Base-by-base conservation (phyloP, 257 asterid genomes). In the Plantago elongata region DNA sequence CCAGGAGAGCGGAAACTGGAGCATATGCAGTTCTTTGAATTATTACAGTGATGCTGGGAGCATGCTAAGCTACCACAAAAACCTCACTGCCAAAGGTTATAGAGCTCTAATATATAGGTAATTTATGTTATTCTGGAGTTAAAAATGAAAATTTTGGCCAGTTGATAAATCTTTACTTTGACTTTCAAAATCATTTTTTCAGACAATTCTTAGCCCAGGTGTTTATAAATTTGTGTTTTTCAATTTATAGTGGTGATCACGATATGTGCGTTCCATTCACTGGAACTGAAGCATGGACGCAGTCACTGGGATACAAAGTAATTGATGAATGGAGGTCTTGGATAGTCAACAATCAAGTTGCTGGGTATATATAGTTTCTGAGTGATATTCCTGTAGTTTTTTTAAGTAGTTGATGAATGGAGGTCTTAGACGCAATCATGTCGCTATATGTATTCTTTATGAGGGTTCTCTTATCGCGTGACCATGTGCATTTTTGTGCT, bases 241-340 rank as follows among this genome's bases (percentile, higher is more conserved):
- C 40, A 43, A 14, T 11, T 13, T 22, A 15, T 59, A 83, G 90
- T 46, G 90, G 90, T 5, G 90, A 83, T 73, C 90, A 83, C 66
- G 90, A 83, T 64, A 83, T 83, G 90, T 80, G 87, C 50, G 73
- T 83, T 60, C 90, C 90, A 2, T 80, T 62, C 51, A 83, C 87
- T 1, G 90, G 87, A 45, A 83, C 77, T 27, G 71, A 83, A 81
- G 85, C 83, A 16, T 83, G 90, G 85, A 78, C 80, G 3, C 56
- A 74, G 1, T 77, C 85, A 27, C 72, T 84, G 11, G 84, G 85
- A 4, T 77, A 72, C 58, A 3, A 69, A 62, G 57, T 77, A 3
- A 66, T 77, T 0, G 77, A 78, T 1, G 73, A 78, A 70, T 84
- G 87, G 91, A 76, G 91, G 65, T 43, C 77, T 9, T 84, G 91